phyloP scores from a whole-genome alignment of 2,329 filamentous ascomycete genomes.

The Didymellaceae sp. region DNA sequence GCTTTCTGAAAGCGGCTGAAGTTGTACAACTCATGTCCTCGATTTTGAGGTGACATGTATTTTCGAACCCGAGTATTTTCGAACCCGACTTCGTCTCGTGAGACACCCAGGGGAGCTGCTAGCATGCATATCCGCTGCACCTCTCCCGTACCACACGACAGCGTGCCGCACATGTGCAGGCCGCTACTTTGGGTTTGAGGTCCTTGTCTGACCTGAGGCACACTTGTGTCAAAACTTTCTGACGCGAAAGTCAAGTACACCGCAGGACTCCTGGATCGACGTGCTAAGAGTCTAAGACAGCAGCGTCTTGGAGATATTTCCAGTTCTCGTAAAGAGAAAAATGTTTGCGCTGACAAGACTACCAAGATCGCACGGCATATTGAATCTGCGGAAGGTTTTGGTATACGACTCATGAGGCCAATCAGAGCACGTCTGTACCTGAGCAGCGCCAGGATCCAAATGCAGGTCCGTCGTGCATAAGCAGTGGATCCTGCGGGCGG shows the following conservation, averaged over 20 bases:
- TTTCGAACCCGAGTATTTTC: neutral
- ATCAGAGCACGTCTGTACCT: constrained; percentile 13
- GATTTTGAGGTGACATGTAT: constrained; percentile 1
- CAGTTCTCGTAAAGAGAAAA: neutral
- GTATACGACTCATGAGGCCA: neutral
- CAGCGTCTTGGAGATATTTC: neutral
- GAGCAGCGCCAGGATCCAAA: constrained; percentile 15
- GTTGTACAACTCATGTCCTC: constrained; percentile 8
- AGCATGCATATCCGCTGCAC: constrained; percentile 9
- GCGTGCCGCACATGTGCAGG: constrained; percentile 17
- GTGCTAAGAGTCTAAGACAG: neutral
- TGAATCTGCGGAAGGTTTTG: constrained; percentile 12
- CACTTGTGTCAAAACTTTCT: neutral
- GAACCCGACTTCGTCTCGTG: neutral
- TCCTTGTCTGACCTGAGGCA: constrained; percentile 6
- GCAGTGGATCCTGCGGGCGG: constrained; percentile 10
- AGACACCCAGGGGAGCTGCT: neutral
- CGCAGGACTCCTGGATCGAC: neutral
- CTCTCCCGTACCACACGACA: constrained; percentile 10
- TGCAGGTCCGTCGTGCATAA: constrained; percentile 16
- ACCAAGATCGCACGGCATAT: constrained; percentile 6
- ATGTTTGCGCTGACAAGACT: neutral
- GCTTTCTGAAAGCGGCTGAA: neutral
- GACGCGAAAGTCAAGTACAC: neutral
- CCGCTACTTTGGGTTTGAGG: constrained; percentile 13